Percentiles rank a stretch among this genome's conserved stretches.
Conservation (phyloP, 2,329 filamentous ascomycete genomes). For the Xenosphaeropsis pyriputrescens region DNA sequence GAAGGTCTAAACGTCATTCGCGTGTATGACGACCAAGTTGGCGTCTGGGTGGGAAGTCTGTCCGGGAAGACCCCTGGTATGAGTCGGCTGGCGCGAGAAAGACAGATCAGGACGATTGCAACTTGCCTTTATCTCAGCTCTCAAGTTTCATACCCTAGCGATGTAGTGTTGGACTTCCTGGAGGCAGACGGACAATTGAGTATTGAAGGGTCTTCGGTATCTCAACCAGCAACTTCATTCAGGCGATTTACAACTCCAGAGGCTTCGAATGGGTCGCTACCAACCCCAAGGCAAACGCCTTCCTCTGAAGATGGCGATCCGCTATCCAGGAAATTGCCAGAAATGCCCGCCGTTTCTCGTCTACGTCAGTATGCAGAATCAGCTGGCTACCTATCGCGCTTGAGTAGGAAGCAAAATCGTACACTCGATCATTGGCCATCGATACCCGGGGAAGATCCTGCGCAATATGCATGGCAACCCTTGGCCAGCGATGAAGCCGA, state of each 20-base stretch:
- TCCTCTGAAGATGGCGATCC: conserved; percentile 8
- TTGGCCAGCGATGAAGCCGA: background rate
- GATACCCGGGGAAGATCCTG: conserved; percentile 18
- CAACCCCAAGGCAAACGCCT: conserved; percentile 11
- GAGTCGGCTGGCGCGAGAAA: conserved; percentile 14
- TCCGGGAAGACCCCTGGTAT: conserved; percentile 9
- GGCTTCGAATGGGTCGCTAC: background rate
- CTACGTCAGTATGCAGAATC: conserved; percentile 20
- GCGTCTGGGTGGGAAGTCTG: conserved; percentile 15
- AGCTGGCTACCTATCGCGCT: conserved; percentile 14
- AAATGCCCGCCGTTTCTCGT: conserved; percentile 13
- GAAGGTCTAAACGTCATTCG: conserved; percentile 7
- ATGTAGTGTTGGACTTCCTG: background rate
- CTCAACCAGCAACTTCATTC: background rate
- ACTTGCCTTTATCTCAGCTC: conserved; percentile 17
- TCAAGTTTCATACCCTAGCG: conserved; percentile 1
- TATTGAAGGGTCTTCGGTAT: background rate
- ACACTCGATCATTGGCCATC: conserved; percentile 21
- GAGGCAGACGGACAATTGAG: background rate
- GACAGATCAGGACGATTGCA: conserved; percentile 12
- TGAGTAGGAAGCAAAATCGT: conserved; percentile 10
- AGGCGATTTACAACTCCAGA: background rate
- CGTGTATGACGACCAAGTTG: conserved; percentile 15
- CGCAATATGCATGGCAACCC: conserved; percentile 16
- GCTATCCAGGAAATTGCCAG: conserved; percentile 9